phyloP scores from a whole-genome alignment of 441 rosid species.

The Rhodomyrtus psidioides region DNA sequence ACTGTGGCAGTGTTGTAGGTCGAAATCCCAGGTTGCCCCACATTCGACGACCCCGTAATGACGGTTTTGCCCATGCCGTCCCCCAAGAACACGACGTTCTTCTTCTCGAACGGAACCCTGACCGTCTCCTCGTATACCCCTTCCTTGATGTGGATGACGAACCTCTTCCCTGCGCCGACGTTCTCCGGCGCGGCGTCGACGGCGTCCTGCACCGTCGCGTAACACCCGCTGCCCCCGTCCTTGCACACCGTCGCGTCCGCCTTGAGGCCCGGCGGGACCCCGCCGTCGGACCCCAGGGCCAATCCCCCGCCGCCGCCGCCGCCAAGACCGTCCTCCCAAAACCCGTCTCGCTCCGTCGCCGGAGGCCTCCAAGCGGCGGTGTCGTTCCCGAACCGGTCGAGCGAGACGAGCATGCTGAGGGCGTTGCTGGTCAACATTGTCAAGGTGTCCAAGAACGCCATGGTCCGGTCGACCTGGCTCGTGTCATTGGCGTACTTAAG shows the following conservation, averaged over 20 bases:
- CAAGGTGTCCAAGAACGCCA: constrained; percentile 35
- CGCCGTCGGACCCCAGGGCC: constrained; percentile 12
- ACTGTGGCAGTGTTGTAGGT: constrained; percentile 65
- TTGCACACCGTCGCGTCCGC: constrained; percentile 63
- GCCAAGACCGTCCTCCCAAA: constrained; percentile 44
- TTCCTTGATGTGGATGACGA: constrained; percentile 58
- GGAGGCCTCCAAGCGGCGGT: constrained; percentile 50
- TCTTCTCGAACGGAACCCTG: constrained; percentile 66
- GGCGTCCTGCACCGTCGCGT: constrained; percentile 53
- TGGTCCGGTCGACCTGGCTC: constrained; percentile 28
- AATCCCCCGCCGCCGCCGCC: constrained; percentile 7
- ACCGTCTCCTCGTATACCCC: constrained; percentile 82
- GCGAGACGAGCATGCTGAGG: constrained; percentile 56
- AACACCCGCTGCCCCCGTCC: constrained; percentile 28
- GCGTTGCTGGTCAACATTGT: constrained; percentile 55
- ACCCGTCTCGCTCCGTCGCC: constrained; percentile 62
- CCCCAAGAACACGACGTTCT: constrained; percentile 67
- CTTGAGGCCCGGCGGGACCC: constrained; percentile 36
- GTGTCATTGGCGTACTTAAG: constrained; percentile 59
- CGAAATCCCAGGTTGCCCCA: constrained; percentile 50
- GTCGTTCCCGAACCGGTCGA: constrained; percentile 48
- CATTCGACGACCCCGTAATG: constrained; percentile 58
- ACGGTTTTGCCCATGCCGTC: constrained; percentile 89
- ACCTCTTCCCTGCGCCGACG: constrained; percentile 18
- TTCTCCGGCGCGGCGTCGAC: constrained; percentile 62